Evolutionary conservation across 2,329 filamentous ascomycete genomes (phyloP), one percentile per base, ranked within the genome.

Genomic region (Fusarium secorum): DNA sequence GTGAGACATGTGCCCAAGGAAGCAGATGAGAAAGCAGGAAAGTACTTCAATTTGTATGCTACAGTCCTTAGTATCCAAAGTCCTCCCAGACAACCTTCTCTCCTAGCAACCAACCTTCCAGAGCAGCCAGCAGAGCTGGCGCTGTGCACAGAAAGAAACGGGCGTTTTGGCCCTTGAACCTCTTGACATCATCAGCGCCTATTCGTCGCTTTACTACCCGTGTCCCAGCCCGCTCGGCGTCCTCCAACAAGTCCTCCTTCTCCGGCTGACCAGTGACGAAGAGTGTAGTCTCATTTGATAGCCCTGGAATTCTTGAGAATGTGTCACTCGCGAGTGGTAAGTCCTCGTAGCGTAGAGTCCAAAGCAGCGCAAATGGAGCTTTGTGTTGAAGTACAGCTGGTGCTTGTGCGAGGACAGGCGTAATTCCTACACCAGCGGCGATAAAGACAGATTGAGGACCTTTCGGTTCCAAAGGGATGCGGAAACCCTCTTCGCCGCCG

Each of bases 371-470:
- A 39, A 96, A 77, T 7, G 78, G 76, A 3, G 78, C 73, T 9
- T 71, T 74, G 1, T 60, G 64, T 13, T 60, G 68, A 4, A 93
- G 76, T 10, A 85, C 79, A 1, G 81, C 82, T 0, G 76, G 75
- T n/a, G 89, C 84, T 73, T 93, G 91, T 1, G 90, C 89, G n/a
- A 97, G 82, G 7, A 96, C 74, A 4, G 94, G 94, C 32, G 94
- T 97, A 66, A 97, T 93, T 0, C 94, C 94, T 11, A 97, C 92
- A 6, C 94, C 94, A 0, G 88, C 93, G 10, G 93, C 93, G 7
- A 97, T 80, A 71, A 95, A 96, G 2, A 89, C 80, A 3, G 82
- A 71, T 80, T 36, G 81, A 70, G 33, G 67, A 67, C 11, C 75
- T 62, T 57, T 26, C 4, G 61, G 2, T 58, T 62, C 24, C 73